Conservation (phyloP, 139 green algal genomes). For the Chlorella sp. region DNA sequence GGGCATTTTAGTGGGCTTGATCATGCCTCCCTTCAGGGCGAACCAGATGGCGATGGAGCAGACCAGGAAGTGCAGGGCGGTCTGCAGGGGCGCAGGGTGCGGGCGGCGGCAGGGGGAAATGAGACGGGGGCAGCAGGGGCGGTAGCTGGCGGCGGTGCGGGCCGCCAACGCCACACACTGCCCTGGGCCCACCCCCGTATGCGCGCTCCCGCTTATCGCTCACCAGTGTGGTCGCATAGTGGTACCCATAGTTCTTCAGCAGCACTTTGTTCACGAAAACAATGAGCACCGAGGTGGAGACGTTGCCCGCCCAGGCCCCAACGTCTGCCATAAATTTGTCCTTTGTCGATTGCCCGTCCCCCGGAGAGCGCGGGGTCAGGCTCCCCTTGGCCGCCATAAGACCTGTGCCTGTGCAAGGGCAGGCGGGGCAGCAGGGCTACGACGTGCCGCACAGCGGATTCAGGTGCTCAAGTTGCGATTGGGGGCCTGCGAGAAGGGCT, state of each 20-base stretch:
- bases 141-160: background rate
- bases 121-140: background rate
- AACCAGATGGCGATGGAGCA: slow-evolving; percentile 57
- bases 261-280: slow-evolving; percentile 72
- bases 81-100: slow-evolving; percentile 38
- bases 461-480: too few relatives aligned
- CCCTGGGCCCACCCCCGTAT: background rate
- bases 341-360: background rate
- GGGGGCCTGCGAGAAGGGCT: too few relatives aligned
- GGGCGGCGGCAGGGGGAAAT: background rate
- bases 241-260: slow-evolving; percentile 49
- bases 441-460: too few relatives aligned
- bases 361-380: background rate
- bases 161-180: background rate
- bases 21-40: slow-evolving; percentile 34
- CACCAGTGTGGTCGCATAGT: slow-evolving; percentile 35
- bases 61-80: slow-evolving; percentile 68
- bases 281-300: slow-evolving; percentile 56
- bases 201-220: background rate
- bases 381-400: background rate
- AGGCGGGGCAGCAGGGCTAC: too few relatives aligned
- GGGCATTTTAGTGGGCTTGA: slow-evolving; percentile 49
- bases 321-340: slow-evolving; percentile 22
- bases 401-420: too few relatives aligned
- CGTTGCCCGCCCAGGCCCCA: slow-evolving; percentile 49